These are phyloP conservation scores for Papilionanthe hybrid DNA, from an alignment of 116 monocot species.

Conservation along the genomic window DNA sequence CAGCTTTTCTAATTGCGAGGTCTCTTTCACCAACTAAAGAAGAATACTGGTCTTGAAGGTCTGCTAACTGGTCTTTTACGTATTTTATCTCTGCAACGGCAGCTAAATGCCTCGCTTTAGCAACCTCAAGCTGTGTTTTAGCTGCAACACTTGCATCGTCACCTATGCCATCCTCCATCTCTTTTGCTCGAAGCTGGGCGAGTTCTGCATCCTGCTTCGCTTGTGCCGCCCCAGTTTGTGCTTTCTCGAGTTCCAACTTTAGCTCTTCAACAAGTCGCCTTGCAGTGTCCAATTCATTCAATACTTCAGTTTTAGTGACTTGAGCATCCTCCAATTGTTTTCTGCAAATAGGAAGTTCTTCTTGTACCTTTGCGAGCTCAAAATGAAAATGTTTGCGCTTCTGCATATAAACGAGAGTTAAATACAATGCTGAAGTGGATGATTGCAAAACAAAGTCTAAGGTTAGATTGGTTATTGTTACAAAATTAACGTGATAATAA, in stretches of 20 bases:
- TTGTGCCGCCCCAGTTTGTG: conserved; percentile 58
- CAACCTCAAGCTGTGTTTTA: conserved; percentile 60
- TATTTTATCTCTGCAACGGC: conserved; percentile 48
- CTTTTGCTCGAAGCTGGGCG: conserved; percentile 53
- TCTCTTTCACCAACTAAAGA: conserved; percentile 47
- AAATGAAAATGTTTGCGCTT: conserved; percentile 40
- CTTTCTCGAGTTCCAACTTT: conserved; percentile 66
- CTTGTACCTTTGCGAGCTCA: conserved; percentile 54
- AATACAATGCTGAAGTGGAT: background rate
- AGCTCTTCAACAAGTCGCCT: conserved; percentile 66
- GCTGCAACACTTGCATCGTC: conserved; percentile 54
- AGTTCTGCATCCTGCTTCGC: conserved; percentile 83
- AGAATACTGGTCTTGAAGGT: conserved; percentile 30
- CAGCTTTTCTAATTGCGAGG: conserved; percentile 32
- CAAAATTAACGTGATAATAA: too few species aligned
- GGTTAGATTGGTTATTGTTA: too few species aligned
- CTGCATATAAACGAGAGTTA: conserved; percentile 23
- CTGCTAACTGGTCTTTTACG: conserved; percentile 46
- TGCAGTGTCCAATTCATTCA: conserved; percentile 45
- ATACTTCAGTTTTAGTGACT: conserved; percentile 38
- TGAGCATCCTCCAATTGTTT: conserved; percentile 55
- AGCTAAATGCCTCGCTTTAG: conserved; percentile 43
- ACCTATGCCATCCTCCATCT: conserved; percentile 71
- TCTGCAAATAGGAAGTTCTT: conserved; percentile 53
- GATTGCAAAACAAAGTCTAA: background rate